These are phyloP conservation scores for Plasmodium gaboni DNA, from an alignment of 169 alveolate species.

Conservation along the genomic window DNA sequence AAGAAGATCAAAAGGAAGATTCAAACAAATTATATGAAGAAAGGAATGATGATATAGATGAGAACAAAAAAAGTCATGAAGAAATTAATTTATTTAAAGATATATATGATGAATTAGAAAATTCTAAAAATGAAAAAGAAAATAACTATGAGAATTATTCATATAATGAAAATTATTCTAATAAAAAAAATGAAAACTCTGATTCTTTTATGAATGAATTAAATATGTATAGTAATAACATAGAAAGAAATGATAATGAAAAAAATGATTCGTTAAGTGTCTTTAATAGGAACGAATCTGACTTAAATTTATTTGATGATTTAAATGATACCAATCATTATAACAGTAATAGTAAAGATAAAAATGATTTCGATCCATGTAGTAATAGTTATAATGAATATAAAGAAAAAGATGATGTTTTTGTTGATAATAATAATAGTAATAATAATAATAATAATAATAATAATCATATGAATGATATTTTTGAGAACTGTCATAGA, in stretches of 20 bases:
- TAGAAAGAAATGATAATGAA: slow-evolving; percentile 17
- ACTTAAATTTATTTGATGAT: slow-evolving; percentile 14
- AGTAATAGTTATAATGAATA: background rate
- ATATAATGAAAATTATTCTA: slow-evolving; percentile 9
- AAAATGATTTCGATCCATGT: background rate
- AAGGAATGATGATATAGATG: slow-evolving; percentile 11
- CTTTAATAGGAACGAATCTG: slow-evolving; percentile 31
- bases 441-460: background rate
- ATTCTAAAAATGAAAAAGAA: slow-evolving; percentile 11
- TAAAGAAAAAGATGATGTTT: background rate
- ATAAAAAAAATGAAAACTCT: slow-evolving; percentile 13
- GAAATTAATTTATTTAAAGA: slow-evolving; percentile 43
- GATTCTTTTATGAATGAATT: slow-evolving; percentile 23
- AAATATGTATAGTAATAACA: slow-evolving; percentile 36
- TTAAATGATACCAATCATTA: background rate
- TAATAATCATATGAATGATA: background rate
- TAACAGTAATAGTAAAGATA: background rate
- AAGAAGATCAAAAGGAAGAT: background rate
- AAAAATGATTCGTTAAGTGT: slow-evolving; percentile 1
- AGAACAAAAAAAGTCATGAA: slow-evolving; percentile 13
- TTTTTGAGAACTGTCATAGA: background rate
- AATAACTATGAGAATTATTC: background rate
- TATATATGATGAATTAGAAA: slow-evolving; percentile 64
- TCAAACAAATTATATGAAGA: background rate
- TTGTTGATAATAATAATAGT: background rate